Conservation (phyloP, 2,329 filamentous ascomycete species). For the Emydomyces testavorans region DNA sequence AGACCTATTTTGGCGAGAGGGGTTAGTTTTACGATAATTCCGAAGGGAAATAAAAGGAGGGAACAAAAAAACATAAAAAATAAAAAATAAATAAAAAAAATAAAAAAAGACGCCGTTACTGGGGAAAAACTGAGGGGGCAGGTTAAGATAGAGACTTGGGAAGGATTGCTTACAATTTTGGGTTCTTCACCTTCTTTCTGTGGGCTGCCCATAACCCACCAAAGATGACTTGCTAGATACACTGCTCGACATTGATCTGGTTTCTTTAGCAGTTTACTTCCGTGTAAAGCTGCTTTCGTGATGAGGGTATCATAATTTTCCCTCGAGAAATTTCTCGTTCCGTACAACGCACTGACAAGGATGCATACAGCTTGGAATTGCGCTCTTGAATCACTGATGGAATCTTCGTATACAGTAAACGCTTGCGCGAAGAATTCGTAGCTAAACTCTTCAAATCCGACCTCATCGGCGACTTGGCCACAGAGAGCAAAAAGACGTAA, state of each 20-base stretch:
- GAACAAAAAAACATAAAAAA: too few relatives aligned
- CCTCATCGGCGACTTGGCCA: slow-evolving; percentile 84
- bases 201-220: slow-evolving; percentile 86
- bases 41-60: too few relatives aligned
- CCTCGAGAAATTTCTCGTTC: slow-evolving; percentile 79
- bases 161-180: slow-evolving; percentile 51
- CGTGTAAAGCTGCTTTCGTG: slow-evolving; percentile 92
- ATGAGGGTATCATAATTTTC: slow-evolving; percentile 99
- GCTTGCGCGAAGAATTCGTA: slow-evolving; percentile 98
- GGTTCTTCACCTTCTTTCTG: slow-evolving; percentile 69
- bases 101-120: too few relatives aligned
- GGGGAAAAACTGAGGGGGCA: background rate
- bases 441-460: slow-evolving; percentile 84
- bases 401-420: slow-evolving; percentile 95
- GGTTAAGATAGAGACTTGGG: too few relatives aligned
- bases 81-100: too few relatives aligned
- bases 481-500: slow-evolving; percentile 83
- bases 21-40: too few relatives aligned
- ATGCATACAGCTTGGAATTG: slow-evolving; percentile 97
- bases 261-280: slow-evolving; percentile 93
- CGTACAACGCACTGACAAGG: slow-evolving; percentile 78
- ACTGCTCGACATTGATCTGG: slow-evolving; percentile 96
- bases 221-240: slow-evolving; percentile 89
- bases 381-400: slow-evolving; percentile 85
- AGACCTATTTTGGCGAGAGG: slow-evolving; percentile 45